phyloP scores from a whole-genome alignment of 1,284 basidiomycete species.

The Fomitiporia mediterranea region DNA sequence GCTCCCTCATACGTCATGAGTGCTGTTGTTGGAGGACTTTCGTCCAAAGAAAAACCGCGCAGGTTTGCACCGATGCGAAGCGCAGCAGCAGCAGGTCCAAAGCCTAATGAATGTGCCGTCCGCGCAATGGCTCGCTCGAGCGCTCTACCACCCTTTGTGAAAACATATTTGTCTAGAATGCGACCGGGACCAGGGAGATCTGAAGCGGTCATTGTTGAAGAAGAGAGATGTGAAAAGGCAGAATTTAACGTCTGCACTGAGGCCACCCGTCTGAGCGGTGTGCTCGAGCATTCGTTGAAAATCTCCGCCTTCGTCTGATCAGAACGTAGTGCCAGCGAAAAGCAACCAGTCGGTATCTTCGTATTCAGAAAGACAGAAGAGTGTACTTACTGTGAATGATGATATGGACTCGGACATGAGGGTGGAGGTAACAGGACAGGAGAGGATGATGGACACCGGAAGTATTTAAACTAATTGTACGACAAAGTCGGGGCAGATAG shows the following conservation, averaged over 20 bases:
- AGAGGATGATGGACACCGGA: no score
- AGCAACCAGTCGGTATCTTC: no score
- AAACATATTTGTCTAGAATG: conserved; percentile 7
- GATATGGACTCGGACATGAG: no score
- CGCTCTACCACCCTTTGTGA: background rate
- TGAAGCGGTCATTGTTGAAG: conserved; percentile 3
- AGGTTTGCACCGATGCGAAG: conserved; percentile 4
- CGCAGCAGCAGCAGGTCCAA: conserved; percentile 1
- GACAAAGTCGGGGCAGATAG: no score
- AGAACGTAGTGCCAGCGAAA: no score
- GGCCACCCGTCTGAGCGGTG: no score
- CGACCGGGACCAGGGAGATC: conserved; percentile 3
- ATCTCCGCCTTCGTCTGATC: no score
- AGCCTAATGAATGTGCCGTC: background rate
- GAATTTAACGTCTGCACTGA: background rate
- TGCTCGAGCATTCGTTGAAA: no score
- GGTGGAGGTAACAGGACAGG: no score
- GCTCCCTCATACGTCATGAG: background rate
- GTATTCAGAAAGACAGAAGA: no score
- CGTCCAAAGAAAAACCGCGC: background rate
- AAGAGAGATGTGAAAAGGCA: background rate
- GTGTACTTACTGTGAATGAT: no score
- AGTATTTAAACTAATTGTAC: no score
- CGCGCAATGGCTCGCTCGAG: background rate
- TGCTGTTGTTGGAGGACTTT: background rate